A percentile compares a stretch with the other conserved stretches of the same genome.
Evolutionary conservation across 1,139 yeast genomes (phyloP).

Genomic region (Candida buenavistaensis): DNA sequence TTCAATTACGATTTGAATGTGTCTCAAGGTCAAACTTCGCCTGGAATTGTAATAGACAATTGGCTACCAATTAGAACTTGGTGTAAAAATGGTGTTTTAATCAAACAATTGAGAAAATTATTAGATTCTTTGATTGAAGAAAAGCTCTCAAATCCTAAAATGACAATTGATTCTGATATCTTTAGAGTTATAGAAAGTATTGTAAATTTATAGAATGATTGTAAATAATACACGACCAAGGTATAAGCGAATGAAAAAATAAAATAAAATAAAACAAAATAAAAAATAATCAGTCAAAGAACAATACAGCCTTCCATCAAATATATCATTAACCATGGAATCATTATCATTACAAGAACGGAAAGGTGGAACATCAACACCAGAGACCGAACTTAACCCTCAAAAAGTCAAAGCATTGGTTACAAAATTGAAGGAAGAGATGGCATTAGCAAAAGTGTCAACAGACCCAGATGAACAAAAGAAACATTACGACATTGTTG

Average conservation of each 20-base stretch:
- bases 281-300: too few relatives aligned
- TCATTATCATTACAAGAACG: conserved; percentile 1
- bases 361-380: conserved; percentile 12
- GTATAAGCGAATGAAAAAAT: background rate
- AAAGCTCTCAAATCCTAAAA: conserved; percentile 35
- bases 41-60: conserved; percentile 68
- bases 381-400: conserved; percentile 16
- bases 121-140: conserved; percentile 68
- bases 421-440: conserved; percentile 52
- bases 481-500: conserved; percentile 66
- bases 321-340: too few relatives aligned
- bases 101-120: conserved; percentile 64
- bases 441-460: conserved; percentile 59
- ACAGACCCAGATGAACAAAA: conserved; percentile 61
- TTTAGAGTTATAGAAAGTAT: conserved; percentile 18
- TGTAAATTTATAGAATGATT: conserved; percentile 8
- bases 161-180: conserved; percentile 15
- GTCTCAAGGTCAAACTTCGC: conserved; percentile 44
- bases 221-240: background rate
- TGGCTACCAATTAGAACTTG: conserved; percentile 88
- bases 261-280: background rate
- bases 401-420: conserved; percentile 13
- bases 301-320: too few relatives aligned
- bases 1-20: conserved; percentile 64
- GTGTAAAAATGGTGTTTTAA: conserved; percentile 89